Evolutionary conservation across 441 rosid species (phyloP).

Genomic region (Aleurites moluccanus): DNA sequence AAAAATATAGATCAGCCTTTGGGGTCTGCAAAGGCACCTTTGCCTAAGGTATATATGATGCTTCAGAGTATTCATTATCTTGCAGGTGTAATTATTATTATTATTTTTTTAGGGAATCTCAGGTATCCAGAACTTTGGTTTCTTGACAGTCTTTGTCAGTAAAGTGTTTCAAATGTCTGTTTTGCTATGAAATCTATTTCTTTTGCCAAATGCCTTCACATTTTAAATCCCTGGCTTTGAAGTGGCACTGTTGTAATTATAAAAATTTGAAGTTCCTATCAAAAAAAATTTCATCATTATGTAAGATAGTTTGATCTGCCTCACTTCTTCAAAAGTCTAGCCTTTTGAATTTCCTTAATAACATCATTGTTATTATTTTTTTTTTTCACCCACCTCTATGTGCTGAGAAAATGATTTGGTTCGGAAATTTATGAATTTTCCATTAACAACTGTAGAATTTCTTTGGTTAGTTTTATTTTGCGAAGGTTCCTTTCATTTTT

Average conservation of each 20-base stretch:
- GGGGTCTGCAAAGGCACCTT: slow-evolving; percentile 44
- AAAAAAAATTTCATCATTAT: background rate
- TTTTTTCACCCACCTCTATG: no score
- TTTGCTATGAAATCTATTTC: background rate
- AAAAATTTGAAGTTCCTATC: background rate
- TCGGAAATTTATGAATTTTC: background rate
- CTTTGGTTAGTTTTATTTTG: background rate
- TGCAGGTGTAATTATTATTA: slow-evolving; percentile 6
- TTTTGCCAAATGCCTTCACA: background rate
- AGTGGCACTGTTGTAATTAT: background rate
- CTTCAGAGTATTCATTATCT: background rate
- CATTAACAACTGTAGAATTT: background rate
- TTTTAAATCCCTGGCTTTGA: background rate
- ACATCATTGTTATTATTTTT: background rate
- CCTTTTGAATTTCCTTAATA: background rate
- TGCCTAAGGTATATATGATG: slow-evolving; percentile 60
- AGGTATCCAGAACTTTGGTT: background rate
- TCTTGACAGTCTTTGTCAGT: background rate
- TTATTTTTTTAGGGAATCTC: background rate
- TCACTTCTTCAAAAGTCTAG: background rate
- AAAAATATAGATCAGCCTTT: slow-evolving; percentile 39
- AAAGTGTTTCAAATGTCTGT: background rate
- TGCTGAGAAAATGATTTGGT: background rate
- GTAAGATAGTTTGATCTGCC: background rate
- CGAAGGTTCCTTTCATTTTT: background rate